Conservation (phyloP, 805 yeast genomes). For the Barnettozyma californica region DNA sequence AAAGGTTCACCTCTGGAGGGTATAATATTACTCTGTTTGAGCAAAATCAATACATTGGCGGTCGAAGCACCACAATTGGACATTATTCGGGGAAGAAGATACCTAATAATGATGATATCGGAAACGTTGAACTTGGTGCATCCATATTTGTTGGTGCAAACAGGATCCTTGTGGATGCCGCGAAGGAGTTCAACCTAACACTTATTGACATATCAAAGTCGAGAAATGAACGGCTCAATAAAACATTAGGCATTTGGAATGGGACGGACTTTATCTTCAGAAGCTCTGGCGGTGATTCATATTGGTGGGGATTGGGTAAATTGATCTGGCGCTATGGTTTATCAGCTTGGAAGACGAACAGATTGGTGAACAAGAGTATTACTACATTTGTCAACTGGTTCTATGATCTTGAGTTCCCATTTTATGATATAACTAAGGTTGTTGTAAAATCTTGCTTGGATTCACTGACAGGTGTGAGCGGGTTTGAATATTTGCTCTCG, state of each 20-base stretch:
- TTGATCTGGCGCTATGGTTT: constrained; percentile 29
- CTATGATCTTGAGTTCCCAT: constrained; percentile 34
- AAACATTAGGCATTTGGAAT: constrained; percentile 33
- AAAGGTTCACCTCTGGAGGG: constrained; percentile 29
- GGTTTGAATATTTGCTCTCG: constrained; percentile 21
- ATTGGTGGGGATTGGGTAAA: constrained; percentile 10
- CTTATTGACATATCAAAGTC: constrained; percentile 13
- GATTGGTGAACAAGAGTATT: constrained; percentile 19
- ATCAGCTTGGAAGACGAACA: constrained; percentile 22
- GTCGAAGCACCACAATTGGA: constrained; percentile 36
- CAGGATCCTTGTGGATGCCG: constrained; percentile 34
- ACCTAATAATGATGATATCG: constrained; percentile 6
- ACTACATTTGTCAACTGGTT: constrained; percentile 28
- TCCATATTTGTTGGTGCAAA: constrained; percentile 39
- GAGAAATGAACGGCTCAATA: constrained; percentile 10
- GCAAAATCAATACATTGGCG: constrained; percentile 36
- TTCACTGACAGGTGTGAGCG: constrained; percentile 22
- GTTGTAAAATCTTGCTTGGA: constrained; percentile 22
- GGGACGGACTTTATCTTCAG: constrained; percentile 26
- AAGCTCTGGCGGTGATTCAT: constrained; percentile 4
- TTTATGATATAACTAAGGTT: constrained; percentile 15
- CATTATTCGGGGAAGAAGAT: constrained; percentile 13
- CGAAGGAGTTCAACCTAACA: constrained; percentile 30
- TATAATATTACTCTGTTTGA: constrained; percentile 41
- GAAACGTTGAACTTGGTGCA: constrained; percentile 40